phyloP scores from a whole-genome alignment of 164 flowering plant genomes.

The Platanus orientalis region DNA sequence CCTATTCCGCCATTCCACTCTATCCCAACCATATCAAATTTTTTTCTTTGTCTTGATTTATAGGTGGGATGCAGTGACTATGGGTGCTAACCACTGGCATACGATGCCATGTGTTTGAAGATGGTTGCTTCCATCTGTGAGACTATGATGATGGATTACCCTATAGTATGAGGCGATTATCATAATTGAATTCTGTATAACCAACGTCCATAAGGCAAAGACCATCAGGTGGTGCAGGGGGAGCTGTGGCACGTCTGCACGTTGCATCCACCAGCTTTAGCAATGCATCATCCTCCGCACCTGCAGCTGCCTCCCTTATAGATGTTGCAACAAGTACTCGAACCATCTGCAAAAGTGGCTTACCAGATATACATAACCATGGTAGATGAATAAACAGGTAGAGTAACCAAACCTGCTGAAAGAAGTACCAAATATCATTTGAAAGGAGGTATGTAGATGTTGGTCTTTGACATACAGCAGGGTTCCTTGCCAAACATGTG shows the following conservation, averaged over 20 bases:
- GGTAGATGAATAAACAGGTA: too few species aligned
- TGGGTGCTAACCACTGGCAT: too few species aligned
- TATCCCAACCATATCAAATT: too few species aligned
- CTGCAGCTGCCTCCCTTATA: constrained; percentile 93
- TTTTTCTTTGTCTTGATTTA: too few species aligned
- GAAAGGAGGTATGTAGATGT: too few species aligned
- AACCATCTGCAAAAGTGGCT: constrained; percentile 62
- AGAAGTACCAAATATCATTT: too few species aligned
- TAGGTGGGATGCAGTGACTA: too few species aligned
- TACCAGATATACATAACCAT: neutral
- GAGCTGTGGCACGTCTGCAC: constrained; percentile 94
- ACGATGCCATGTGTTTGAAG: too few species aligned
- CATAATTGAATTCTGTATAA: constrained; percentile 58
- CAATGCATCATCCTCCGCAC: constrained; percentile 78
- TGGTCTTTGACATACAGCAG: too few species aligned
- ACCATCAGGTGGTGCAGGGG: constrained; percentile 96
- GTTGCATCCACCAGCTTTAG: constrained; percentile 87
- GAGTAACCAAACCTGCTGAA: too few species aligned
- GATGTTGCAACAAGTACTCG: constrained; percentile 93
- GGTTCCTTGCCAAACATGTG: too few species aligned
- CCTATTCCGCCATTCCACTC: too few species aligned
- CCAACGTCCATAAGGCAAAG: constrained; percentile 91
- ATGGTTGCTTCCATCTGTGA: neutral
- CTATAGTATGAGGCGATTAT: constrained; percentile 46
- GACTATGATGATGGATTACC: constrained; percentile 1